A percentile compares a stretch with the other conserved stretches of the same genome.
phyloP scores from a whole-genome alignment of 768 basidiomycete species.

The Exsudoporus frostii region DNA sequence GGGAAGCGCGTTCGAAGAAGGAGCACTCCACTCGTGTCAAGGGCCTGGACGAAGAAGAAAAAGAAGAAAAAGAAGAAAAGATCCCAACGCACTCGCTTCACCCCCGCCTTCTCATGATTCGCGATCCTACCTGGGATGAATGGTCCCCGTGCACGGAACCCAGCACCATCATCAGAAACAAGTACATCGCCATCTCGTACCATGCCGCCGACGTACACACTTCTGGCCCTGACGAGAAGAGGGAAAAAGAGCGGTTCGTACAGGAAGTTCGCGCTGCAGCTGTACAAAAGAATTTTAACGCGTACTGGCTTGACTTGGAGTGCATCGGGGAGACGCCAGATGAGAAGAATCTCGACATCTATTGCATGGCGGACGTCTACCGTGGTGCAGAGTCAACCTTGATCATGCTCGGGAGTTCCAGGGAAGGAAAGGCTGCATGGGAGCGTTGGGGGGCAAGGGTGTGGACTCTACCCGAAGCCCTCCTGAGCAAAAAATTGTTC shows the following conservation, averaged over 20 bases:
- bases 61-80: neutral
- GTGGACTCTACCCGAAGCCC: neutral
- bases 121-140: neutral
- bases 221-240: slow-evolving; percentile 1
- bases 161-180: slow-evolving; percentile 2
- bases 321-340: slow-evolving; percentile 11
- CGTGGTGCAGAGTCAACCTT: slow-evolving; percentile 12
- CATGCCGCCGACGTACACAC: slow-evolving; percentile 8
- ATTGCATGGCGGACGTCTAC: slow-evolving; percentile 21
- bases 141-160: slow-evolving; percentile 7
- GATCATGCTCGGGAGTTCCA: slow-evolving; percentile 1
- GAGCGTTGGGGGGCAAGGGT: no score
- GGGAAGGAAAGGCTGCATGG: no score
- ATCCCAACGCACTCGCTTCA: slow-evolving; percentile 10
- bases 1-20: slow-evolving; percentile 20
- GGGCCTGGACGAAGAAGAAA: neutral
- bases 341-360: slow-evolving; percentile 17
- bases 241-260: slow-evolving; percentile 1
- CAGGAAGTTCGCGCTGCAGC: slow-evolving; percentile 3
- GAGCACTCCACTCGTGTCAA: slow-evolving; percentile 11
- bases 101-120: slow-evolving; percentile 12
- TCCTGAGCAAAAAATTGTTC: neutral
- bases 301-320: slow-evolving; percentile 22
- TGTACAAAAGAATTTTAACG: neutral
- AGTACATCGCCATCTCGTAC: slow-evolving; percentile 18